Percentiles rank a stretch among this genome's conserved stretches.
Evolutionary conservation across 805 yeast genomes (phyloP).

Genomic region (Lipomyces anomalus): DNA sequence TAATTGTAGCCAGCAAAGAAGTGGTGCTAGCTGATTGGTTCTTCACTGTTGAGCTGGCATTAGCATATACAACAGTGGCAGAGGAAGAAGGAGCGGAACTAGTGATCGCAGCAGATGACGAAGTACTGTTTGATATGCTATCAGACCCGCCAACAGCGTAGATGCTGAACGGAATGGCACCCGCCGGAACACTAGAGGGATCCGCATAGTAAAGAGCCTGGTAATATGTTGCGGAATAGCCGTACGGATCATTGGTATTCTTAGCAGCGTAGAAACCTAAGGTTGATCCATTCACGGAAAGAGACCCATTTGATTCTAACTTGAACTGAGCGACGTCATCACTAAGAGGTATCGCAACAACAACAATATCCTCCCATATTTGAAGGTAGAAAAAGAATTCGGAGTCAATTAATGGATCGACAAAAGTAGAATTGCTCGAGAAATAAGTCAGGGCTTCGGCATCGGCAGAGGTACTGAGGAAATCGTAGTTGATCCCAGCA

Average conservation of each 20-base stretch:
- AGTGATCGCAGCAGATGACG: too few relatives aligned
- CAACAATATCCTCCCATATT: conserved; percentile 1
- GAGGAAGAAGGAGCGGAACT: too few relatives aligned
- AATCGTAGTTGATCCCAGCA: conserved; percentile 42
- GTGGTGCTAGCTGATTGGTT: too few relatives aligned
- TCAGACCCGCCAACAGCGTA: too few relatives aligned
- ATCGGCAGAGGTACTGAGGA: conserved; percentile 27
- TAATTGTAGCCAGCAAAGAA: too few relatives aligned
- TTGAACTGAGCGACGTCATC: conserved; percentile 4
- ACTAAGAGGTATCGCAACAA: conserved; percentile 7
- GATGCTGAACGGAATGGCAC: conserved; percentile 25
- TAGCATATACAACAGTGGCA: too few relatives aligned
- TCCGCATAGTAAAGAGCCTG: conserved; percentile 29
- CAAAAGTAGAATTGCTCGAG: conserved; percentile 10
- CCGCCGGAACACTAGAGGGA: conserved; percentile 28
- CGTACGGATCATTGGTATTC: conserved; percentile 43
- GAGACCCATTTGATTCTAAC: conserved; percentile 23
- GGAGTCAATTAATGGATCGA: conserved; percentile 3
- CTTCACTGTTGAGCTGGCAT: too few relatives aligned
- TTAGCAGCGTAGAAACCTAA: conserved; percentile 40
- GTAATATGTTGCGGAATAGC: conserved; percentile 32
- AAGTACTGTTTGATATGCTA: too few relatives aligned
- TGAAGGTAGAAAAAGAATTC: conserved; percentile 1
- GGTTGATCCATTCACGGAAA: conserved; percentile 33
- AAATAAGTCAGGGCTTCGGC: conserved; percentile 28